phyloP scores from a whole-genome alignment of 257 asterid genomes.

The Ilex asprella region DNA sequence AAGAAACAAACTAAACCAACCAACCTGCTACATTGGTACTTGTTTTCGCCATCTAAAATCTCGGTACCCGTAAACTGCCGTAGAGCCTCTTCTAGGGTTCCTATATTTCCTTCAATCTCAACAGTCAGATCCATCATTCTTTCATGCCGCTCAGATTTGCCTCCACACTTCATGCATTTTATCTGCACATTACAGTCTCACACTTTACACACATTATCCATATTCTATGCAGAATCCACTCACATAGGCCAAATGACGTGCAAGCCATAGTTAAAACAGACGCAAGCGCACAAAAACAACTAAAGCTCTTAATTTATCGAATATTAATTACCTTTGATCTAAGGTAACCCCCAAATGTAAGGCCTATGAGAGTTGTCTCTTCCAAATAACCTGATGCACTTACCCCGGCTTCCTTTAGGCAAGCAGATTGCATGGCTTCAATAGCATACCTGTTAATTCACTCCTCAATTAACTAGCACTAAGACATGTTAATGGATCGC shows the following conservation, averaged over 20 bases:
- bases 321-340: constrained; percentile 60
- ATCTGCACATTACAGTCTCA: constrained; percentile 42
- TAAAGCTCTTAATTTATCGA: constrained; percentile 11
- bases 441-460: constrained; percentile 48
- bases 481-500: not conserved
- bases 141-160: constrained; percentile 60
- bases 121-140: constrained; percentile 89
- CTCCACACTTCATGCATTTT: constrained; percentile 71
- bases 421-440: constrained; percentile 66
- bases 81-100: constrained; percentile 68
- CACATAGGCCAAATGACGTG: not conserved
- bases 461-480: constrained; percentile 4
- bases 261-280: not conserved
- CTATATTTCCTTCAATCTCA: constrained; percentile 75
- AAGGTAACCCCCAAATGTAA: constrained; percentile 85
- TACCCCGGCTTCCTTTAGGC: constrained; percentile 52
- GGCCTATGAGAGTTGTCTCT: constrained; percentile 64
- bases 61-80: constrained; percentile 63
- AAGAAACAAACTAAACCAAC: constrained; percentile 5
- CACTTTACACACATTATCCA: constrained; percentile 1
- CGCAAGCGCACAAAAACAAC: not conserved
- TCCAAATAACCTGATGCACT: constrained; percentile 37
- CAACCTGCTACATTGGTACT: constrained; percentile 75
- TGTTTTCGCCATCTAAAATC: constrained; percentile 80
- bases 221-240: not conserved